Base-by-base conservation (phyloP, 1,139 yeast species). In the Taphrina communis region DNA sequence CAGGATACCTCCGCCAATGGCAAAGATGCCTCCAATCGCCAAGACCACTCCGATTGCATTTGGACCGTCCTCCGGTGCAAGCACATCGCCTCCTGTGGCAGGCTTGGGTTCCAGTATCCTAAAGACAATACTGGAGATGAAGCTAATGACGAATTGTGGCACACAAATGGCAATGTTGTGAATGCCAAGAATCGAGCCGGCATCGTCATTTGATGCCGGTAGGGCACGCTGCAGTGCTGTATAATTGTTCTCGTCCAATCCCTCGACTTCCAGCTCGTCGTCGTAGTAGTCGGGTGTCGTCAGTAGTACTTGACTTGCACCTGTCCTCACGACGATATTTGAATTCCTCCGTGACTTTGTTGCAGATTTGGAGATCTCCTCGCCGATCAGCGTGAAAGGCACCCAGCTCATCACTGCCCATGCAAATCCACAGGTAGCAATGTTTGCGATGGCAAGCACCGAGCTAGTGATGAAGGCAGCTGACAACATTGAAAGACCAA, bases 321-420 rank as follows among this genome's bases (percentile, higher is more conserved):
- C 39, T 5, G 39, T 58, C 17, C 62, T 42, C 25, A 58, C 62
- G 25, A 36, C 14, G 7, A 70, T 68, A 25, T 70, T 65, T 1
- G 70, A 44, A 21, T 51, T 35, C 51, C 56, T n/a, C 31, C 39
- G 53, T 39, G 38, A 61, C 36, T 36, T 65, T 17, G 51, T 42
- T 36, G 58, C 70, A 2, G 72, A 55, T 58, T 67, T 71, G 48
- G 77, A 76, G 44, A 80, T 78, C 51, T 80, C 80, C 69, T 78
- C 79, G 0, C 80, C 81, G n/a, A 80, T 74, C 17, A 80, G 71
- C 1, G 82, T 76, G 71, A 77, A 80, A 14, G 82, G 82, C 0
- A 80, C 81, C 82, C 82, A 80, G 2, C 80, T 75, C 1, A 80
- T 77, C 39, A 79, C 72, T 0, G 82, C 81, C 82, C 82, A 80